Base-by-base conservation (phyloP, 2,329 filamentous ascomycete species). In the Annulohypoxylon truncatum region DNA sequence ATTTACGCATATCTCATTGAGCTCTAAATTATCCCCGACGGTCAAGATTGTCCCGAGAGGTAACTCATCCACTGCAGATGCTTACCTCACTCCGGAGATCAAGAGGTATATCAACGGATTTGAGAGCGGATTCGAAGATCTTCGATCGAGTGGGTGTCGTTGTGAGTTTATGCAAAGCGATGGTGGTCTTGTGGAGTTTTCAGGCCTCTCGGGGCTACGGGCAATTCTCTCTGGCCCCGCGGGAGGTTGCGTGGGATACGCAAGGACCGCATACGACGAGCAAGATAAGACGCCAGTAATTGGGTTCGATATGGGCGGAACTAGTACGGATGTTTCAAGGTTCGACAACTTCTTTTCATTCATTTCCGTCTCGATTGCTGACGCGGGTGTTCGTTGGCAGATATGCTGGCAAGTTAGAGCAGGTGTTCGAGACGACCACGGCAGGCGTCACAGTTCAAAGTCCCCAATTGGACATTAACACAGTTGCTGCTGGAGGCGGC, bases 171-270 rank as follows among this genome's bases (percentile, higher is more conserved):
- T 73, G 71, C 67, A 68, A 38, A 68, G 66, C 15, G 82, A 84
- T 48, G 82, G 82, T 3, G 82, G 82, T 0, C 74, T 85, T 1
- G 79, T 81, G 0, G 85, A 89, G 68, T 85, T 88, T 3, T 82
- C 85, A 65, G 29, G 89, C 93, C 0, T 89, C 91, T 10, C 82
- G 92, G 69, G 90, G 90, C 81, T 97, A 3, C 89, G 91, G 72
- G 93, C 93, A 1, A 96, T 97, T 62, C 77, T 97, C 2, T 96
- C 93, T 0, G 94, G 94, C 35, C 91, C 91, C 5, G 91, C 91
- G 18, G 91, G 90, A 13, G 91, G 91, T 50, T 91, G 93, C 0
- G 90, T 93, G 0, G 91, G 91, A 2, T 92, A 92, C 76, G 90
- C 91, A 2, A 82, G 90, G 9, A 93, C 91, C 0, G 91, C 87